Base-by-base conservation (phyloP, 192 early-diverging fungal genomes). In the Martensiomyces pterosporus region DNA sequence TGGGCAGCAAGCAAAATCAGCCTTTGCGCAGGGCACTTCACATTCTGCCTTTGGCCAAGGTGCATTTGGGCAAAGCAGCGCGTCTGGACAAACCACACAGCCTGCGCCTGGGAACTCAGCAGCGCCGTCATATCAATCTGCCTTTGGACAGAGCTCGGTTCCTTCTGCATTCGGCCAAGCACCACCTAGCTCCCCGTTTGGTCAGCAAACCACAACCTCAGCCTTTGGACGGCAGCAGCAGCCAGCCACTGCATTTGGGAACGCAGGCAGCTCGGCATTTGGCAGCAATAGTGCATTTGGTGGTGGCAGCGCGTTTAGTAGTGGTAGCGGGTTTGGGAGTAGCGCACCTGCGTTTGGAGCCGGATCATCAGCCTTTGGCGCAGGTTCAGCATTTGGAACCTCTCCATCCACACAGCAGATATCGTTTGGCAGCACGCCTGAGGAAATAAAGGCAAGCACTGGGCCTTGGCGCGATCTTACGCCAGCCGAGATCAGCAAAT, bases 401-500 rank as follows among this genome's bases (percentile, higher is more conserved):
- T 25, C 42, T 3, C 5, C 29, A 32, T 12, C 29, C 29, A 12
- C 29, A 32, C 29, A 32, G 29, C 29, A 32, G 29, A 32, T 12
- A 12, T 32, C 29, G 29, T 32, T 32, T 32, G 29, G 29, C 29
- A 32, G 29, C 29, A 32, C 29, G 29, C 29, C 29, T 32, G 29
- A 32, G 29, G 29, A 32, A 12, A 32, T 32, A 5, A 32, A 32
- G 18, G 3, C 40, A 24, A 24, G 24, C 10, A 47, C 59, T 7
- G 60, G 57, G 7, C 53, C 68, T 1, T 18, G n/a, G 18, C 49
- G 52, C 19, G 29, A 46, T 3, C 54, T 71, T n/a, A 52, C 57
- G 10, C 19, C 41, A 0, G 48, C 58, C 5, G 68, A 71, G 16
- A 71, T 60, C 13, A 46, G 41, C 24, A 19, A 40, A 24, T 71